Base-by-base conservation (phyloP, 2,329 filamentous ascomycete species). In the Cryphonectria japonica region DNA sequence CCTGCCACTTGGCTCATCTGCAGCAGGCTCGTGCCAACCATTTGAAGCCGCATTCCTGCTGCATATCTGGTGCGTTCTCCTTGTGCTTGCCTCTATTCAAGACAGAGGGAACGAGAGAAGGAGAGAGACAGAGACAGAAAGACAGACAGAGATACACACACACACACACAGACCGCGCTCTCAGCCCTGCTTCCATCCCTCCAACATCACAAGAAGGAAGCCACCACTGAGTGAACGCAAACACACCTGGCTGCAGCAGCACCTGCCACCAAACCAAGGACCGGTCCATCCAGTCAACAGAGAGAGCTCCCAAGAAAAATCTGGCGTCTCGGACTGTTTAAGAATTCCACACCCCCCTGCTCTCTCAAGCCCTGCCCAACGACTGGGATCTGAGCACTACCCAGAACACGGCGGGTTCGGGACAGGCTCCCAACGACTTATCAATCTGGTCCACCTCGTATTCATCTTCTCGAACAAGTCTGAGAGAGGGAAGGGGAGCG, bases 11-110 rank as follows among this genome's bases (percentile, higher is more conserved):
- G 68, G 70, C 65, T 61, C 69, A 32, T 32, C 63, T 71, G 71
- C 69, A 69, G 67, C 69, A 73, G 62, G 73, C 71, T 69, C 70
- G 64, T 69, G 71, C 70, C 72, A 71, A 71, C 70, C 71, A 72
- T 72, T 67, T 70, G 68, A 69, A 65, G 68, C 68, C 66, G 72
- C 70, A 70, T 72, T 73, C 62, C 71, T 71, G 71, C 69, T 73
- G 66, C 63, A 50, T 50, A 50, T 50, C 46, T 50, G 5, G 7
- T 6, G 16, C 43, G 19, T 69, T 54, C 60, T 70, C 54, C 16
- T 60, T 43, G 62, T 64, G 66, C 57, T 50, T 50, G 54, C 68
- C 46, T 57, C 37, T 13, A 41, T 65, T 63, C n/a, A 60, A n/a
- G 32, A 32, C 32, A 61, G 8, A 34, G 32, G 9, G 37, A 37